A percentile compares a stretch with the other conserved stretches of the same genome.
These are phyloP conservation scores for Usnea hakonensis DNA, from an alignment of 495 filamentous ascomycete genomes.

Conservation along the genomic window DNA sequence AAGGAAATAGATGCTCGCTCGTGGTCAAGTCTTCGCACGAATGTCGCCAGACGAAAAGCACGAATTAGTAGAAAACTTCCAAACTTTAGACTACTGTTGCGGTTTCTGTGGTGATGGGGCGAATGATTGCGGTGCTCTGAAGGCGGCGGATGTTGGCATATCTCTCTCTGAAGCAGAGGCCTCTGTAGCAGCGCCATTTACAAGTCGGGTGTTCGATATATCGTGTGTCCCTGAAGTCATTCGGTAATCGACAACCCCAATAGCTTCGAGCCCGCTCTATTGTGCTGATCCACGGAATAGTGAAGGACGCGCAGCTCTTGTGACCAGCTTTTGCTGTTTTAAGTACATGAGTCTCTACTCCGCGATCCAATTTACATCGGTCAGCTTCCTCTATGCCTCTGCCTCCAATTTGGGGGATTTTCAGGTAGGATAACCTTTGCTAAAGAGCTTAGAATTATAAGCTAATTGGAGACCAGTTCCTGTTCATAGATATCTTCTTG, in stretches of 20 bases:
- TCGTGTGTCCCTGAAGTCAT: slow-evolving; percentile 94
- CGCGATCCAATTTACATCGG: slow-evolving; percentile 97
- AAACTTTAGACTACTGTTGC: slow-evolving; percentile 90
- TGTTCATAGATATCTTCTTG: slow-evolving; percentile 88
- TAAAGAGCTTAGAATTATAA: neutral
- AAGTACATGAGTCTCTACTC: slow-evolving; percentile 99
- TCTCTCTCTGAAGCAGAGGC: slow-evolving; percentile 97
- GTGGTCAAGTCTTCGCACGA: slow-evolving; percentile 88
- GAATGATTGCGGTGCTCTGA: slow-evolving; percentile 96
- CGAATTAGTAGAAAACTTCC: slow-evolving; percentile 93
- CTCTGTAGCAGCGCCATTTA: slow-evolving; percentile 95
- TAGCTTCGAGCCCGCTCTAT: neutral
- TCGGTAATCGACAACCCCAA: slow-evolving; percentile 35
- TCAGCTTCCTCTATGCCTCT: slow-evolving; percentile 93
- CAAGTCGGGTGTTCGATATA: slow-evolving; percentile 91
- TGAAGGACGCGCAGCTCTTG: slow-evolving; percentile 87
- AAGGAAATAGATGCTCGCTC: slow-evolving; percentile 65
- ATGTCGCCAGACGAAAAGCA: slow-evolving; percentile 99
- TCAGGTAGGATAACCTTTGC: slow-evolving; percentile 47
- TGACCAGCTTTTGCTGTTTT: slow-evolving; percentile 98
- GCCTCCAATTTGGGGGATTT: slow-evolving; percentile 96
- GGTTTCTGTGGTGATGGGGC: slow-evolving; percentile 98
- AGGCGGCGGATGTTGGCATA: slow-evolving; percentile 97
- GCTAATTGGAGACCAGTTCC: slow-evolving; percentile 47
- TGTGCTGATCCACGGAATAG: slow-evolving; percentile 33